Evolutionary conservation across 2,329 filamentous ascomycete genomes (phyloP).

Genomic region (Emmonsiellopsis sp.): DNA sequence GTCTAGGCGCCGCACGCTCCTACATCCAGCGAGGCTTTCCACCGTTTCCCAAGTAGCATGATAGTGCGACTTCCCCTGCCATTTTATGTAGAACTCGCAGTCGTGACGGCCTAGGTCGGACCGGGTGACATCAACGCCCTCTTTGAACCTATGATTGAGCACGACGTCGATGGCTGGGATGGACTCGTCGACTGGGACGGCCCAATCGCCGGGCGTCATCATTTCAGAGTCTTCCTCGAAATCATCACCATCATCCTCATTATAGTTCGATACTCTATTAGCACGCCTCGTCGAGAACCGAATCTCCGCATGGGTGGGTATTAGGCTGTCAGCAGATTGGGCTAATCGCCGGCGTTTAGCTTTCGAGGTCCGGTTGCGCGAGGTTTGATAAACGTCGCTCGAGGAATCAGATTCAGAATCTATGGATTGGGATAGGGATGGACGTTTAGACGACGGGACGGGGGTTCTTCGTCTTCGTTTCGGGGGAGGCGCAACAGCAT

Average conservation of each 20-base stretch:
- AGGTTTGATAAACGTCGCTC: slow-evolving; percentile 66
- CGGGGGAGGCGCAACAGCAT: slow-evolving; percentile 46
- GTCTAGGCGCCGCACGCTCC: slow-evolving; percentile 79
- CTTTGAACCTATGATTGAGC: slow-evolving; percentile 72
- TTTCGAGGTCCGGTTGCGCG: slow-evolving; percentile 61
- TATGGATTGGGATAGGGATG: slow-evolving; percentile 36
- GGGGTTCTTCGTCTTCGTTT: slow-evolving; percentile 41
- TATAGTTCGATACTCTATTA: slow-evolving; percentile 61
- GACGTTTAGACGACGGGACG: slow-evolving; percentile 36
- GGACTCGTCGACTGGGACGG: slow-evolving; percentile 57
- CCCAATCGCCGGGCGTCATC: slow-evolving; percentile 61
- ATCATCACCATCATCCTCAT: slow-evolving; percentile 54
- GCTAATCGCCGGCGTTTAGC: slow-evolving; percentile 65
- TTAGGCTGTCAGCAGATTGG: slow-evolving; percentile 53
- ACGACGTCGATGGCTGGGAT: slow-evolving; percentile 84
- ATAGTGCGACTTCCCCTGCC: slow-evolving; percentile 90
- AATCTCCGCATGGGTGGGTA: slow-evolving; percentile 64
- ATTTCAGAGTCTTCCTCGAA: slow-evolving; percentile 50
- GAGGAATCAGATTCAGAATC: slow-evolving; percentile 60
- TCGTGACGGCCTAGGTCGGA: slow-evolving; percentile 46
- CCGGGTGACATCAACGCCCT: slow-evolving; percentile 44
- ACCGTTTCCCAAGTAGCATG: slow-evolving; percentile 92
- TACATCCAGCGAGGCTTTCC: slow-evolving; percentile 62
- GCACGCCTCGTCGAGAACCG: slow-evolving; percentile 85
- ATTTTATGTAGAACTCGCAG: slow-evolving; percentile 90